Evolutionary conservation across 2,329 filamentous ascomycete genomes (phyloP).

Genomic region (Ceratocystis ficicola): DNA sequence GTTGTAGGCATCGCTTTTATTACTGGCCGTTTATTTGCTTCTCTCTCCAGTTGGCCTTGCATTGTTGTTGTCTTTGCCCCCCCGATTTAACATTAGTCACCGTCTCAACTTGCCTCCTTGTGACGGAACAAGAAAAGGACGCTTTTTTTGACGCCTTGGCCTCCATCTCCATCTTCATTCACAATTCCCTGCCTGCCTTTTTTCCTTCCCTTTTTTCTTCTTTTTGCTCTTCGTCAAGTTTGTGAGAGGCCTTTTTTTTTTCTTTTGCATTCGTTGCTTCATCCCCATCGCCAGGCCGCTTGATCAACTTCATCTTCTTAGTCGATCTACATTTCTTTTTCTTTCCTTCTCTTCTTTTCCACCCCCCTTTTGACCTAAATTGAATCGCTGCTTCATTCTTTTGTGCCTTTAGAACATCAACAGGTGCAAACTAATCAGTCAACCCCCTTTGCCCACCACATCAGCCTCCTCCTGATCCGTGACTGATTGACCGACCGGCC

Average conservation of each 20-base stretch:
- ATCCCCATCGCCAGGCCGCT: constrained; percentile 7
- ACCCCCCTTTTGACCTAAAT: constrained; percentile 5
- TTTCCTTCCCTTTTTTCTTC: not conserved
- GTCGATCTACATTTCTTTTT: constrained; percentile 11
- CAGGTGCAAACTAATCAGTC: constrained; percentile 1
- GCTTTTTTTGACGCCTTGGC: constrained; percentile 4
- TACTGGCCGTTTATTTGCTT: not conserved
- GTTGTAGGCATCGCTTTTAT: no score
- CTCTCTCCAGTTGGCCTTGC: not conserved
- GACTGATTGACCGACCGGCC: not conserved
- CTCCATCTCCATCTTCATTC: constrained; percentile 8
- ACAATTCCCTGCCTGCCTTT: not conserved
- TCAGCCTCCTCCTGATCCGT: not conserved
- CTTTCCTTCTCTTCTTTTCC: not conserved
- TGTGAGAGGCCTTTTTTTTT: not conserved
- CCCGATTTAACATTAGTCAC: constrained; percentile 7
- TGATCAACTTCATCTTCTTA: constrained; percentile 8
- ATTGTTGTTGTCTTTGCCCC: not conserved
- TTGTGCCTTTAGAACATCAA: constrained; percentile 9
- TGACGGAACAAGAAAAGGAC: constrained; percentile 4
- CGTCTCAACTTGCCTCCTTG: constrained; percentile 14
- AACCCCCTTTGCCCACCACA: not conserved
- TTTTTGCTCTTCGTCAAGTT: not conserved
- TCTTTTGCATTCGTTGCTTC: not conserved
- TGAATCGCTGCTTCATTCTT: constrained; percentile 4